Conservation (phyloP, 2,329 filamentous ascomycete species). For the Acephala macrosclerotiorum region DNA sequence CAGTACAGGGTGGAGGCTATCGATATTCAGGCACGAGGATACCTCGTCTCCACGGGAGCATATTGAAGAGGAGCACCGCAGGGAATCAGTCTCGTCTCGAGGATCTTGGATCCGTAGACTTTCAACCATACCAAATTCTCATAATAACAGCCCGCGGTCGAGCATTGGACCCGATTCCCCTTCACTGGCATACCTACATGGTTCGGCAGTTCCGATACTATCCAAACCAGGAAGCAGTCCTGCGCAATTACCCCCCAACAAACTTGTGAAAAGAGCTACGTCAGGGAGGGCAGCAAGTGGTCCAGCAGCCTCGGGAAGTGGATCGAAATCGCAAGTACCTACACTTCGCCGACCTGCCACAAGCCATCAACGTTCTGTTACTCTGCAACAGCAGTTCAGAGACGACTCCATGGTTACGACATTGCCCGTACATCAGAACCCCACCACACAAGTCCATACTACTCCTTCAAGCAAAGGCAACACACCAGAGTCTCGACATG, state of each 20-base stretch:
- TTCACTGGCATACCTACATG: slow-evolving; percentile 70
- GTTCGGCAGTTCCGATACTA: slow-evolving; percentile 71
- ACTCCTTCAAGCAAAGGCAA: slow-evolving; percentile 31
- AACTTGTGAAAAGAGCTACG: slow-evolving; percentile 77
- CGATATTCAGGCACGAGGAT: slow-evolving; percentile 37
- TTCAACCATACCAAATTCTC: slow-evolving; percentile 70
- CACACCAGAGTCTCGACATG: slow-evolving; percentile 31
- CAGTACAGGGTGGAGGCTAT: slow-evolving; percentile 35
- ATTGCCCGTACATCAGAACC: slow-evolving; percentile 26
- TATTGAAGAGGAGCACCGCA: slow-evolving; percentile 35
- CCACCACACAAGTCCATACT: slow-evolving; percentile 26
- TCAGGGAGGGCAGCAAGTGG: slow-evolving; percentile 58
- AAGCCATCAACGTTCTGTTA: slow-evolving; percentile 79
- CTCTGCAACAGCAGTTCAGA: slow-evolving; percentile 61
- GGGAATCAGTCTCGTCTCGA: slow-evolving; percentile 67
- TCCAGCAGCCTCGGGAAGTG: slow-evolving; percentile 50
- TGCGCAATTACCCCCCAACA: slow-evolving; percentile 68
- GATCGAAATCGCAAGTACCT: slow-evolving; percentile 67
- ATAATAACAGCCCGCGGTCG: slow-evolving; percentile 69
- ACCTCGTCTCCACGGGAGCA: slow-evolving; percentile 27
- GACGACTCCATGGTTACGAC: slow-evolving; percentile 35
- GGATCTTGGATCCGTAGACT: slow-evolving; percentile 78
- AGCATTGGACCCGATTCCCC: slow-evolving; percentile 71
- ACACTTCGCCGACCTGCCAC: slow-evolving; percentile 77
- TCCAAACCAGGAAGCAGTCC: slow-evolving; percentile 43